Conservation (phyloP, 2,329 filamentous ascomycete genomes). For the Huntiella decipiens region DNA sequence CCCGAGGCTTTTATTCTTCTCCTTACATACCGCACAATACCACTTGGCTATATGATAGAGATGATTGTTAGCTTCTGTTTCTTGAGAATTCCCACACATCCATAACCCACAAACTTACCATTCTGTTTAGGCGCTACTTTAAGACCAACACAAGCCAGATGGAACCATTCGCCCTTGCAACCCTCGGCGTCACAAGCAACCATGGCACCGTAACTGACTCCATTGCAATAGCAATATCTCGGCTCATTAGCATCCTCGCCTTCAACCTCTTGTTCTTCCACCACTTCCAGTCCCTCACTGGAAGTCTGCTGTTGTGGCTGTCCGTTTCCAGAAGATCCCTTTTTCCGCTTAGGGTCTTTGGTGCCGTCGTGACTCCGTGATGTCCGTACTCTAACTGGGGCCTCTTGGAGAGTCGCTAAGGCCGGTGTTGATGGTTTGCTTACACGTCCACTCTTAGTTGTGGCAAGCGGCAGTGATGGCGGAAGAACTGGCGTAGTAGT, state of each 20-base stretch:
- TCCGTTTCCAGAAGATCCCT: constrained; percentile 6
- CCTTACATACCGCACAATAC: constrained; percentile 66
- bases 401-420: constrained; percentile 38
- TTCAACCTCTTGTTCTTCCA: constrained; percentile 24
- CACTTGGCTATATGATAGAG: constrained; percentile 42
- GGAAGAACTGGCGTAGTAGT: constrained; percentile 24
- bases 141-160: constrained; percentile 62
- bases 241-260: constrained; percentile 54
- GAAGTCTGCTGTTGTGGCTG: constrained; percentile 3
- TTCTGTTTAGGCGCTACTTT: constrained; percentile 61
- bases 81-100: too few species aligned
- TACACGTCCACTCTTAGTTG: constrained; percentile 45
- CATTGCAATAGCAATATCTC: constrained; percentile 62
- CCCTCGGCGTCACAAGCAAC: constrained; percentile 59
- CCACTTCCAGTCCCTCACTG: constrained; percentile 13
- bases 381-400: constrained; percentile 27
- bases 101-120: constrained; percentile 30
- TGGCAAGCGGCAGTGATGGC: constrained; percentile 26
- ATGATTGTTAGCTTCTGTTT: too few species aligned
- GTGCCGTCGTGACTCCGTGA: constrained; percentile 25
- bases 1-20: constrained; percentile 36
- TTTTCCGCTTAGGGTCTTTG: constrained; percentile 10
- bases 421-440: constrained; percentile 50
- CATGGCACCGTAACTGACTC: constrained; percentile 70
- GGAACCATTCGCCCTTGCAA: constrained; percentile 66